A percentile compares a stretch with the other conserved stretches of the same genome.
Conservation (phyloP, 352 stramenopile species). For the Globisporangium nagaii region DNA sequence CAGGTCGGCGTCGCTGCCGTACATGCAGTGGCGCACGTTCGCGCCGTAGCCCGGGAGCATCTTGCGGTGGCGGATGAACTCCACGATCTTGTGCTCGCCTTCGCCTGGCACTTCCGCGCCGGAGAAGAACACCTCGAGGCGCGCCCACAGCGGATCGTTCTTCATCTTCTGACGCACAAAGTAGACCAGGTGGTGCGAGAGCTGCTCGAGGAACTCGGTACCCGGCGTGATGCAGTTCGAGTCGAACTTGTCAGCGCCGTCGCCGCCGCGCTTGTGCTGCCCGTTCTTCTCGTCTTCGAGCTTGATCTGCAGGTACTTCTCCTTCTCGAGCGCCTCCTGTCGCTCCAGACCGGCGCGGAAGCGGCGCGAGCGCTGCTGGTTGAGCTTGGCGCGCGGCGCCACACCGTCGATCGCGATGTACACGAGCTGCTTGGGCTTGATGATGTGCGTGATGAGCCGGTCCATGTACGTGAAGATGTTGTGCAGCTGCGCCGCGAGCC, state of each 20-base stretch:
- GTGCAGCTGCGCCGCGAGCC: constrained; percentile 94
- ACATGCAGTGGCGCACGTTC: constrained; percentile 98
- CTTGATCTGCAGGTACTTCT: constrained; percentile 60
- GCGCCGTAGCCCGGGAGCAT: constrained; percentile 90
- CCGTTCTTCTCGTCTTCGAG: constrained; percentile 77
- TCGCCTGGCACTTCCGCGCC: constrained; percentile 97
- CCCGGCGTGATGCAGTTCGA: constrained; percentile 99
- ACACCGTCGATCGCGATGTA: constrained; percentile 99
- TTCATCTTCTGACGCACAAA: constrained; percentile 97
- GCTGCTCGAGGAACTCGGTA: constrained; percentile 97
- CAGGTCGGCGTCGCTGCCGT: constrained; percentile 98
- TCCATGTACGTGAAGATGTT: constrained; percentile 90
- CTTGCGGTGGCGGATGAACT: constrained; percentile 94
- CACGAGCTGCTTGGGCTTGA: constrained; percentile 95
- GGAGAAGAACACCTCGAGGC: constrained; percentile 96
- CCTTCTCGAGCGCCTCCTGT: constrained; percentile 64
- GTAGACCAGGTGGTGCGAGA: constrained; percentile 88
- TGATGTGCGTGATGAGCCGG: constrained; percentile 95
- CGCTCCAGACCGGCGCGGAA: constrained; percentile 88
- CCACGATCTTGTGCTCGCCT: constrained; percentile 99
- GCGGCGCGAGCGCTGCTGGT: constrained; percentile 97
- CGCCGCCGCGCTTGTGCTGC: constrained; percentile 9
- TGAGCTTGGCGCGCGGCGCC: constrained; percentile 98
- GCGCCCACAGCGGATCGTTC: constrained; percentile 92
- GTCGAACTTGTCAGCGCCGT: constrained; percentile 90